Evolutionary conservation across 1,284 basidiomycete species (phyloP).

Genomic region (Cryptococcus sp.): DNA sequence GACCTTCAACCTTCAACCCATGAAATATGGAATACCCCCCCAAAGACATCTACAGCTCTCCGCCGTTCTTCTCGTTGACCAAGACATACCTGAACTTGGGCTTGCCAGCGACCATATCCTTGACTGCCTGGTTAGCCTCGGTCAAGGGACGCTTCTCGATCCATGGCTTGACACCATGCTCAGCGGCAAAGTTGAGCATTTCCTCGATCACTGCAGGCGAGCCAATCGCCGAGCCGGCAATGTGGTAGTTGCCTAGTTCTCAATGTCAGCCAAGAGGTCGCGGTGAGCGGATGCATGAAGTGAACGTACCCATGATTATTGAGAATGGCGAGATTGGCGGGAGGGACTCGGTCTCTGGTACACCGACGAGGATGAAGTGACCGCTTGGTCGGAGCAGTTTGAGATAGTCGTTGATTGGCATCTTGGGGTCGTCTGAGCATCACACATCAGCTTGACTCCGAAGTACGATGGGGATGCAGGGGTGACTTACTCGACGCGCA

Average conservation of each 20-base stretch:
- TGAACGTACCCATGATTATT: conserved; percentile 27
- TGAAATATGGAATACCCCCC: no score
- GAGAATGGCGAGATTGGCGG: conserved; percentile 34
- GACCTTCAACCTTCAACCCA: no score
- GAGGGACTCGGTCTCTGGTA: conserved; percentile 35
- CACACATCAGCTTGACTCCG: no score
- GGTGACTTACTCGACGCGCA: conserved; percentile 47
- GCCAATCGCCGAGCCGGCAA: conserved; percentile 44
- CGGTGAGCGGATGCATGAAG: neutral
- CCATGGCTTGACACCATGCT: conserved; percentile 38
- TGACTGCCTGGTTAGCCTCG: conserved; percentile 54
- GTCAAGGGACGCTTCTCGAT: conserved; percentile 47
- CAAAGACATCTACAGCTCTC: conserved; percentile 18
- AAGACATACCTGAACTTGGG: conserved; percentile 55
- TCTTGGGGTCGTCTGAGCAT: conserved; percentile 43
- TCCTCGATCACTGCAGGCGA: conserved; percentile 40
- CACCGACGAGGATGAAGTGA: conserved; percentile 49
- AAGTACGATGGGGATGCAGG: neutral
- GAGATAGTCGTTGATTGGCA: conserved; percentile 49
- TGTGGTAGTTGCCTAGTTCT: conserved; percentile 14
- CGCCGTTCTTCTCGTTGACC: conserved; percentile 40
- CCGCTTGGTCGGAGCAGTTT: conserved; percentile 50
- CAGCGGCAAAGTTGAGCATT: conserved; percentile 48
- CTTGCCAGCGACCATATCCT: conserved; percentile 51
- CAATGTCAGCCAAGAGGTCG: no score